phyloP scores from a whole-genome alignment of 805 yeast species.

The Metschnikowia borealis region DNA sequence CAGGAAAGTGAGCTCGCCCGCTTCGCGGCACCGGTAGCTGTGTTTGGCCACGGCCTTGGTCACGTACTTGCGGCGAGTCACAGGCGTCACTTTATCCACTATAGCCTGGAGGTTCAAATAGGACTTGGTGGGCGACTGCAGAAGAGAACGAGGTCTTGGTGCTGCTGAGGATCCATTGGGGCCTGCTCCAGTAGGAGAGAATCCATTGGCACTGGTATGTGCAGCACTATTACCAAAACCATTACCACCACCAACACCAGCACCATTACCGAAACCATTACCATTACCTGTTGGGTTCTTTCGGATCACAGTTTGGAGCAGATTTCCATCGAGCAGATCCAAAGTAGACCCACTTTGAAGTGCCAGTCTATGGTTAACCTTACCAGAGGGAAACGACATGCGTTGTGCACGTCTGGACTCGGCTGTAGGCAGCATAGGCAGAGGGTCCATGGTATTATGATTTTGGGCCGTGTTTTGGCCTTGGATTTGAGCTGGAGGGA shows the following conservation, averaged over 20 bases:
- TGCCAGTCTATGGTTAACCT: background rate
- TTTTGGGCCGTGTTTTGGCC: too few species aligned
- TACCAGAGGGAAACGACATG: background rate
- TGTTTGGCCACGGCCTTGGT: conserved; percentile 38
- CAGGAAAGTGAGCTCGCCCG: conserved; percentile 37
- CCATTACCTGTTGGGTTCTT: background rate
- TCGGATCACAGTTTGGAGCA: conserved; percentile 12
- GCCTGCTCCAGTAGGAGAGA: too few species aligned
- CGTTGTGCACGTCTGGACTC: background rate
- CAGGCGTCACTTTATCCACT: conserved; percentile 30
- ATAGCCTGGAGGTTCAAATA: conserved; percentile 30
- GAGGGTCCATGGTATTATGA: too few species aligned
- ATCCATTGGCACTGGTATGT: too few species aligned
- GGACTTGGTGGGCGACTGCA: conserved; percentile 34
- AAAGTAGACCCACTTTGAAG: background rate
- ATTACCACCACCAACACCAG: too few species aligned
- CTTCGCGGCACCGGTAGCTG: conserved; percentile 37
- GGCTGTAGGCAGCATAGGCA: background rate
- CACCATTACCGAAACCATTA: too few species aligned
- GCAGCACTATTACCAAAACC: too few species aligned
- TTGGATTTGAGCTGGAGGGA: too few species aligned
- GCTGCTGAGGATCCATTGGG: background rate
- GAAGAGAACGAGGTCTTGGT: conserved; percentile 21
- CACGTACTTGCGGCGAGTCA: conserved; percentile 26
- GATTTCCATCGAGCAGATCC: conserved; percentile 2